Evolutionary conservation across 768 basidiomycete species (phyloP).

Genomic region (Lyophyllum atratum): DNA sequence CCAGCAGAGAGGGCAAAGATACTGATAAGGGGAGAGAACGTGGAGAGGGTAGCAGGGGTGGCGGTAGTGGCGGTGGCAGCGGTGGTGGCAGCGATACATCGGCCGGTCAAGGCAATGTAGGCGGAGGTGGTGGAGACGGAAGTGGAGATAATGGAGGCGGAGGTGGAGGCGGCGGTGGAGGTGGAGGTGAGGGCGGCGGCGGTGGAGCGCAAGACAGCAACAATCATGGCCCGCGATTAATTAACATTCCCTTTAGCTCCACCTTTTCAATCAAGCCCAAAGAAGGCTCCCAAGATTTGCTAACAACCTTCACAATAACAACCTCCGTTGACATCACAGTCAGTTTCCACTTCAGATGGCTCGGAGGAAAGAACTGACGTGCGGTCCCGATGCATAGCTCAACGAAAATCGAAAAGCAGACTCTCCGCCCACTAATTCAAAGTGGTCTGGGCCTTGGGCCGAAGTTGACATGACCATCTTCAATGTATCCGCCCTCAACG

Average conservation of each 20-base stretch:
- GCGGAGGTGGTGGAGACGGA: neutral
- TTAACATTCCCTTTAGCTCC: slow-evolving; percentile 2
- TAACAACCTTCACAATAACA: neutral
- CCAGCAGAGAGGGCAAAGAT: neutral
- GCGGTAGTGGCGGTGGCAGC: neutral
- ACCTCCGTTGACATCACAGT: neutral
- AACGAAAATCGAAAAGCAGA: neutral
- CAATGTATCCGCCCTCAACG: neutral
- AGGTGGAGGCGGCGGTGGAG: neutral
- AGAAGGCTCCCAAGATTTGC: neutral
- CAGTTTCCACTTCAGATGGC: neutral
- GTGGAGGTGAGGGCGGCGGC: neutral
- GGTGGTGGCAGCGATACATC: too few relatives aligned
- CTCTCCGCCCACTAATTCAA: neutral
- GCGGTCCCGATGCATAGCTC: neutral
- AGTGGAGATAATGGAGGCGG: neutral
- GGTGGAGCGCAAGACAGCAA: neutral
- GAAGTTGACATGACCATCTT: neutral
- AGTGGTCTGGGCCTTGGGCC: slow-evolving; percentile 2
- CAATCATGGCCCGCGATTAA: neutral
- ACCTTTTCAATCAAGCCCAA: neutral
- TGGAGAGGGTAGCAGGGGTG: neutral
- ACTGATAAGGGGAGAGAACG: neutral
- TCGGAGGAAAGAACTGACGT: neutral
- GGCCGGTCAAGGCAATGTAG: too few relatives aligned